Conservation (phyloP, 225 moss, liverwort and hornwort species). For the Bryum argenteum region DNA sequence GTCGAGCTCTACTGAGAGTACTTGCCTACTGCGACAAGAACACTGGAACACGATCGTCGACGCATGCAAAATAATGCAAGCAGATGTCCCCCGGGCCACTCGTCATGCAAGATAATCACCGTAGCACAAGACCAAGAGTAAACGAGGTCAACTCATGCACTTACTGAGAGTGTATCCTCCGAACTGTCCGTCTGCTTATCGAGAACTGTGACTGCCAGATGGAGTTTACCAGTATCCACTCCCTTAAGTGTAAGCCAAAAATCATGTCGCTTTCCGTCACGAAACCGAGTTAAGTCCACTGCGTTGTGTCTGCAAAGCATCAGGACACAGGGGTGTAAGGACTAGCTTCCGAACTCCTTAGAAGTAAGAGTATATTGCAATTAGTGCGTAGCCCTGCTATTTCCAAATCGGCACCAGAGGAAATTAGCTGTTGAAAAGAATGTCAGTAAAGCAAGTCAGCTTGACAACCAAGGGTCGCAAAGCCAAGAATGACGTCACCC, state of each 20-base stretch:
- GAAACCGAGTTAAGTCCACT: conserved; percentile 47
- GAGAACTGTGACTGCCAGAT: conserved; percentile 61
- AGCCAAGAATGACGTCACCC: too few relatives aligned
- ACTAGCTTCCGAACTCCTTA: background rate
- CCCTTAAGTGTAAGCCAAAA: conserved; percentile 65
- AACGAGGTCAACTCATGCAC: background rate
- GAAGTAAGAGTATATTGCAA: background rate
- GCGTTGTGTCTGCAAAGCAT: conserved; percentile 51
- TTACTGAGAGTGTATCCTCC: conserved; percentile 34
- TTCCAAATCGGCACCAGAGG: background rate
- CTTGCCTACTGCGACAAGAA: conserved; percentile 1
- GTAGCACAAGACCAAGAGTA: background rate
- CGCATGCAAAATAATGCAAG: conserved; percentile 2
- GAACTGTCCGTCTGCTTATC: conserved; percentile 44
- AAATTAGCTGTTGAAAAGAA: background rate
- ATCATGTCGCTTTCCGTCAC: conserved; percentile 77
- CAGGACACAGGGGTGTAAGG: conserved; percentile 16
- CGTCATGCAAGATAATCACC: conserved; percentile 4
- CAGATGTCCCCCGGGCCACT: conserved; percentile 9
- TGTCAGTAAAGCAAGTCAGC: background rate
- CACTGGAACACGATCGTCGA: background rate
- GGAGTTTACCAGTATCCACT: conserved; percentile 81
- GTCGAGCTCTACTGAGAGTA: background rate
- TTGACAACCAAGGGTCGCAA: too few relatives aligned
- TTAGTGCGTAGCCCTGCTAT: background rate